A percentile compares a stretch with the other conserved stretches of the same genome.
Conservation (phyloP, 139 green algal species). For the Haematococcus lacustris region DNA sequence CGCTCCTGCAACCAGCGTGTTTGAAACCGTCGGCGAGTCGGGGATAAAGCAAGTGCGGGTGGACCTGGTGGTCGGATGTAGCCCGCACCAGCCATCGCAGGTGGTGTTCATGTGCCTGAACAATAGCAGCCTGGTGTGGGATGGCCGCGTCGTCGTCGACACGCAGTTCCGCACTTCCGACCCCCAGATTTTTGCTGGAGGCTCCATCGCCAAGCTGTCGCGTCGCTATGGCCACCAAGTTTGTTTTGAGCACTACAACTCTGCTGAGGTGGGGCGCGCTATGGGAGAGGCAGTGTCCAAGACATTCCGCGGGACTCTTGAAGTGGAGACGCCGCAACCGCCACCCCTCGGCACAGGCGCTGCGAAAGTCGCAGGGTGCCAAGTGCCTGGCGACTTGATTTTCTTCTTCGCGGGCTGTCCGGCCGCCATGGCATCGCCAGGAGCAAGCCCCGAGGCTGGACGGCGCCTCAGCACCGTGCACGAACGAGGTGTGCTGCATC, state of each 20-base stretch:
- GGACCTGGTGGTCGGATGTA: conserved; percentile 51
- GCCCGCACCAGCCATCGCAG: conserved; percentile 13
- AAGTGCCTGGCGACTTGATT: conserved; percentile 2
- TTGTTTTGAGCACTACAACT: conserved; percentile 47
- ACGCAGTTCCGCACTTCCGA: conserved; percentile 49
- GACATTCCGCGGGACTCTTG: conserved; percentile 3
- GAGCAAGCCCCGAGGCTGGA: conserved; percentile 11
- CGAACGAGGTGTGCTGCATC: conserved; percentile 17
- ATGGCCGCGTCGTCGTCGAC: conserved; percentile 67
- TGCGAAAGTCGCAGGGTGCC: not conserved
- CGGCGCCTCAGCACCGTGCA: conserved; percentile 16
- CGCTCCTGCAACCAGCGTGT: no score
- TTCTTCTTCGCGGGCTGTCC: conserved; percentile 39
- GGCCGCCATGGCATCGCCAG: conserved; percentile 17
- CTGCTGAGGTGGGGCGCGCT: conserved; percentile 30
- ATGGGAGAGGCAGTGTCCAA: conserved; percentile 24
- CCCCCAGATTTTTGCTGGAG: conserved; percentile 45
- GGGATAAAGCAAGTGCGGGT: conserved; percentile 8
- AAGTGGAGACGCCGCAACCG: not conserved
- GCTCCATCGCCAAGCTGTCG: conserved; percentile 51
- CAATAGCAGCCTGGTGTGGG: conserved; percentile 48
- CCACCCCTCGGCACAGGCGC: not conserved
- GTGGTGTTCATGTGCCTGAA: conserved; percentile 45
- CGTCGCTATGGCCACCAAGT: conserved; percentile 27
- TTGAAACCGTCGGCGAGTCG: no score